Conservation (phyloP, 1,139 yeast species). For the Citeromyces siamensis region DNA sequence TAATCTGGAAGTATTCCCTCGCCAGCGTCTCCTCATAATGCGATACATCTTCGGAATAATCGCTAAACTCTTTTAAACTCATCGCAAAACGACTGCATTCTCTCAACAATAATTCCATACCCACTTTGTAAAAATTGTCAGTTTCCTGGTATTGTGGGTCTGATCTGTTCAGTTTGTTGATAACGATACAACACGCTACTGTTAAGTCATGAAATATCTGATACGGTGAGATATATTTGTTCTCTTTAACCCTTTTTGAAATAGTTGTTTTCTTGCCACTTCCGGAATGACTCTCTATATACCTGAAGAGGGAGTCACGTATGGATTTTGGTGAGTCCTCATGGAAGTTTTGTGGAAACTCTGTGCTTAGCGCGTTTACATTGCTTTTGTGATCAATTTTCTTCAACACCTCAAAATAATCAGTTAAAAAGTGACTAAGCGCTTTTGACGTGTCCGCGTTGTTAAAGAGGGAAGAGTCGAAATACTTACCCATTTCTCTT, state of each 20-base stretch:
- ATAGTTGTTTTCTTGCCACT: slow-evolving; percentile 18
- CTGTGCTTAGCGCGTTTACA: not conserved
- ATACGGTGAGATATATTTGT: slow-evolving; percentile 33
- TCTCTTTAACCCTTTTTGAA: slow-evolving; percentile 17
- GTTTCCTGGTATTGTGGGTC: slow-evolving; percentile 41
- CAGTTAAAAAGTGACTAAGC: not conserved
- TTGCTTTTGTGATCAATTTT: not conserved
- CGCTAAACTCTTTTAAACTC: slow-evolving; percentile 12
- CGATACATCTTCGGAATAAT: slow-evolving; percentile 8
- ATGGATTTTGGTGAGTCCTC: not conserved
- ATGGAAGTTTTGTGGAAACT: not conserved
- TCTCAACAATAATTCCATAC: slow-evolving; percentile 59
- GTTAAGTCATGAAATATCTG: slow-evolving; percentile 64
- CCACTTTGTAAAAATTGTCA: slow-evolving; percentile 59
- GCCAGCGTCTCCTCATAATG: slow-evolving; percentile 22
- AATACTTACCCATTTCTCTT: no score
- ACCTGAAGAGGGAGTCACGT: slow-evolving; percentile 24
- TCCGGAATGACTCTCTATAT: slow-evolving; percentile 15
- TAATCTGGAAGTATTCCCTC: slow-evolving; percentile 58
- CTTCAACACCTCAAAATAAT: slow-evolving; percentile 2
- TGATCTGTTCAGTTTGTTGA: slow-evolving; percentile 40
- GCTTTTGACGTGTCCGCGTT: not conserved
- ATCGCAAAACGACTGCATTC: slow-evolving; percentile 47
- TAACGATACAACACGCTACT: slow-evolving; percentile 39
- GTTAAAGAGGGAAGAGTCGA: no score